phyloP scores from a whole-genome alignment of 306 rosid genomes.

The Pyrus communis region DNA sequence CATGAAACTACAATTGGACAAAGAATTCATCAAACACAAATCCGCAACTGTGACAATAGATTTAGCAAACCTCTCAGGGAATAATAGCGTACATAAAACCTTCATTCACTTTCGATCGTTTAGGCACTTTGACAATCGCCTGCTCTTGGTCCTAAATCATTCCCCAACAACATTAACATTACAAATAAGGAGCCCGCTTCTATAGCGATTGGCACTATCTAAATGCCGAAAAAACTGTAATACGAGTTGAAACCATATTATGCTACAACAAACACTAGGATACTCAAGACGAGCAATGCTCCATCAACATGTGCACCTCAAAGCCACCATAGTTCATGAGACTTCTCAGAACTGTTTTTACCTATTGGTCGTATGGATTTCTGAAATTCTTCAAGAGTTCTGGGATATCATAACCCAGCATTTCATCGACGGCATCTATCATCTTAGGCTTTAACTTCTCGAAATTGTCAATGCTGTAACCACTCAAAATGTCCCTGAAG shows the following conservation, averaged over 20 bases:
- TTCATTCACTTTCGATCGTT: background rate
- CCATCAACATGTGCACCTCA: background rate
- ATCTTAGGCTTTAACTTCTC: constrained; percentile 74
- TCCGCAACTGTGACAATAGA: background rate
- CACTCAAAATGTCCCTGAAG: constrained; percentile 50
- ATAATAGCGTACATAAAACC: background rate
- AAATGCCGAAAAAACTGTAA: background rate
- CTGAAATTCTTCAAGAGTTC: constrained; percentile 66
- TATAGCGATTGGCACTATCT: background rate
- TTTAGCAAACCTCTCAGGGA: background rate
- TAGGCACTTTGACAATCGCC: background rate
- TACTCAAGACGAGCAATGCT: background rate
- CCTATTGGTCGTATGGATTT: constrained; percentile 64
- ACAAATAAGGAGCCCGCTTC: background rate
- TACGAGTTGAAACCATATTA: background rate
- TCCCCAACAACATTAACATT: background rate
- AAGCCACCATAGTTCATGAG: background rate
- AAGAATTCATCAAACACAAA: background rate
- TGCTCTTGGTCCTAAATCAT: background rate
- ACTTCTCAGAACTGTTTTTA: background rate
- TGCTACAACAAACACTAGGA: background rate
- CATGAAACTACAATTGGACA: background rate
- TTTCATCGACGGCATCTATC: constrained; percentile 81
- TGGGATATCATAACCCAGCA: constrained; percentile 90
- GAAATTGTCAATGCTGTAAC: constrained; percentile 71